Base-by-base conservation (phyloP, 2,329 filamentous ascomycete genomes). In the Chaetothyriales sp. region DNA sequence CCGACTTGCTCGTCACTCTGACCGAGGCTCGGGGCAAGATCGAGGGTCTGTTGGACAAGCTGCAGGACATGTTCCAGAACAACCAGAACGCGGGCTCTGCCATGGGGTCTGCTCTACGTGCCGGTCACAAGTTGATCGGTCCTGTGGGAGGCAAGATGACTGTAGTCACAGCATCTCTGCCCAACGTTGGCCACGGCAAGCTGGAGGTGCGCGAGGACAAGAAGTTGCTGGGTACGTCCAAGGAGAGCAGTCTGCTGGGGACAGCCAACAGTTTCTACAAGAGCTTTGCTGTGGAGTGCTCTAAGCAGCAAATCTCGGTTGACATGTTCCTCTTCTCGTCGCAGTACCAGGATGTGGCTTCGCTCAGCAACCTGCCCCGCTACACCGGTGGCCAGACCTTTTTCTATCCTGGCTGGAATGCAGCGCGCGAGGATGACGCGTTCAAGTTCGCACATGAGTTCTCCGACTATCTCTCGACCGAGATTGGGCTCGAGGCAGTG, bases 341-440 rank as follows among this genome's bases (percentile, higher is more conserved):
- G 15, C 86, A 92, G 65, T 95, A 98, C 67, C 92, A 96, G 68
- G 92, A 98, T 65, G 92, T 98, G 48, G 92, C 92, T 4, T 95
- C 89, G 28, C 75, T 98, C 49, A 95, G 88, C 73, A 95, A 95
- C 66, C 75, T 98, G 47, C 92, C 92, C 46, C 77, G 92, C 60
- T 98, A 96, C 65, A 96, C 92, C 20, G 92, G 90, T 66, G 92
- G 92, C 19, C 92, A 96, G 66, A 98, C 92, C 1, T 96, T 90
- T 75, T 96, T 95, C 73, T 98, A 98, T 64, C 92, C 92, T 12
- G 90, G 86, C 20, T 98, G 92, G 89, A 95, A 95, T 62, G 92
- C 90, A 18, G 89, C 87, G 25, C 79, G 92, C 55, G 83, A 81
- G 20, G 92, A 98, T 65, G 92, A 98, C 66, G 92, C 92, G 12